phyloP scores from a whole-genome alignment of 805 yeast genomes.

The Saccharomycopsis babjevae region DNA sequence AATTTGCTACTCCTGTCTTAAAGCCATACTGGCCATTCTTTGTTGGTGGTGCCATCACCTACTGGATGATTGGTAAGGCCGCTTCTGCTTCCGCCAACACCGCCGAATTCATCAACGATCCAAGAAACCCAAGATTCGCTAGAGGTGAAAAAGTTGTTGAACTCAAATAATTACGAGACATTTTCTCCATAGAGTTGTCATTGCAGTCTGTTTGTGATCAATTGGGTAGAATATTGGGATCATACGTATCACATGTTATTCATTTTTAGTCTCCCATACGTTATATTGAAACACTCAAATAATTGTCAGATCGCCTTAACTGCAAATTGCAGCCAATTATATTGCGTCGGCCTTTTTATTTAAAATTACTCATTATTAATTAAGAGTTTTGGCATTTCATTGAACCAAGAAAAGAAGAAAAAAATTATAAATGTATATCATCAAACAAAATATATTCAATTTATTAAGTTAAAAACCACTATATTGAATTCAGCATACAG shows the following conservation, averaged over 20 bases:
- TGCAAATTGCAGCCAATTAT: neutral
- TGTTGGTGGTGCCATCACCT: slow-evolving; percentile 67
- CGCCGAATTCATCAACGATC: slow-evolving; percentile 81
- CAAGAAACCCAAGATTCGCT: slow-evolving; percentile 88
- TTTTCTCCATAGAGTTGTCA: neutral
- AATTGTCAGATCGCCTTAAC: neutral
- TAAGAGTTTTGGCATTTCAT: slow-evolving; percentile 7
- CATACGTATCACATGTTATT: slow-evolving; percentile 3
- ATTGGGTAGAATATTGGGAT: slow-evolving; percentile 7
- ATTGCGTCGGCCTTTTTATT: too few relatives aligned
- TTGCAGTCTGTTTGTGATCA: neutral
- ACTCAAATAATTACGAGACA: slow-evolving; percentile 19
- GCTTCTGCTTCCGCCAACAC: slow-evolving; percentile 61
- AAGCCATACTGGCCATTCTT: slow-evolving; percentile 86
- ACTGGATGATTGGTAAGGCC: slow-evolving; percentile 60
- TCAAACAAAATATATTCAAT: neutral
- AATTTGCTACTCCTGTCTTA: slow-evolving; percentile 34
- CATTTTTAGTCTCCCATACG: too few relatives aligned
- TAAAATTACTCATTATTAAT: neutral
- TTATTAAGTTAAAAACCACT: neutral
- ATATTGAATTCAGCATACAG: neutral
- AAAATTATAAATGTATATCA: neutral
- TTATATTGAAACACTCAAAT: too few relatives aligned
- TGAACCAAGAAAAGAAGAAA: neutral
- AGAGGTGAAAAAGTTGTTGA: slow-evolving; percentile 42